Evolutionary conservation across 1,139 yeast genomes (phyloP).

Genomic region (Geotrichum bryndzae): DNA sequence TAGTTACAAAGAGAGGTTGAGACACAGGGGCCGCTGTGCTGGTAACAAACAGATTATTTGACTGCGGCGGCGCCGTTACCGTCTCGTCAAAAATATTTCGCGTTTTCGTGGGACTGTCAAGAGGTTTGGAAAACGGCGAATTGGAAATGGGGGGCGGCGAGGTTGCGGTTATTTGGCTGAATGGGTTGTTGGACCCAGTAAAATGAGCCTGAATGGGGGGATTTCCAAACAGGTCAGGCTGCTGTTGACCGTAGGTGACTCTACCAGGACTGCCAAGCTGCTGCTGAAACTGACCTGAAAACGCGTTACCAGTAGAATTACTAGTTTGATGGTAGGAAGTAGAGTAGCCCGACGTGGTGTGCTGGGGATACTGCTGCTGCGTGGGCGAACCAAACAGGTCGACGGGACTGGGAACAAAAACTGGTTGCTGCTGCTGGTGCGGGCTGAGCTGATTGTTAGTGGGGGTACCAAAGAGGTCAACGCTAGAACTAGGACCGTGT

Average conservation of each 20-base stretch:
- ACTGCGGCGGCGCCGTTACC: neutral
- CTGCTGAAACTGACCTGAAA: conserved; percentile 32
- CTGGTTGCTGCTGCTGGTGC: conserved; percentile 25
- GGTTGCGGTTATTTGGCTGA: neutral
- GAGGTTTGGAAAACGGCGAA: neutral
- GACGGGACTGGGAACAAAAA: conserved; percentile 25
- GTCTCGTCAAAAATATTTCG: neutral
- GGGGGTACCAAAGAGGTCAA: conserved; percentile 16
- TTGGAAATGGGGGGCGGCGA: neutral
- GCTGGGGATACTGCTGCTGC: conserved; percentile 22
- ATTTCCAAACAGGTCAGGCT: conserved; percentile 17
- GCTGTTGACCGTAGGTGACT: conserved; percentile 33
- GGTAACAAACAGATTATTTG: neutral
- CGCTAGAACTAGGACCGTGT: conserved; percentile 19
- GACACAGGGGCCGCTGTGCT: neutral
- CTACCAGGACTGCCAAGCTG: conserved; percentile 21
- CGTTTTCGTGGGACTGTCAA: neutral
- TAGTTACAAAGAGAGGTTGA: neutral
- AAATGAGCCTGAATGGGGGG: neutral
- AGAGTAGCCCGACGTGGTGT: conserved; percentile 10
- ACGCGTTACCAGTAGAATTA: conserved; percentile 32
- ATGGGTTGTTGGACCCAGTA: neutral
- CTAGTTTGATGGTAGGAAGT: conserved; percentile 31
- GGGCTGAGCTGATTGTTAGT: conserved; percentile 13
- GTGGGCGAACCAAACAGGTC: conserved; percentile 26